Evolutionary conservation across 2,329 filamentous ascomycete genomes (phyloP).

Genomic region (Truncatella angustata): DNA sequence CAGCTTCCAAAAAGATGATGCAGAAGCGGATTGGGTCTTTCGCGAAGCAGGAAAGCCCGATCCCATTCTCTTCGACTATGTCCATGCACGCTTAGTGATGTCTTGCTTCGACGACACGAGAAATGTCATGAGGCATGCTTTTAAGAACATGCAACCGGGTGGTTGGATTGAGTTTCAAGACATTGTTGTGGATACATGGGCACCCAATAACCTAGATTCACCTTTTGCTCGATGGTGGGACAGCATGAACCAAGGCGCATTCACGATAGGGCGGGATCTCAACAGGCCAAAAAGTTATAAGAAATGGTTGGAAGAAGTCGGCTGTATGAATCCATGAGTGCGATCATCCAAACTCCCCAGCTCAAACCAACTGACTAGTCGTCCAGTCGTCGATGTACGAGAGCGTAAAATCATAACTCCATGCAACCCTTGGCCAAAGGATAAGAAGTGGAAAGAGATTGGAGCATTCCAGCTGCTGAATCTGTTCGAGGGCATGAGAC

Average conservation of each 20-base stretch:
- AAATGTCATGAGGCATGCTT: neutral
- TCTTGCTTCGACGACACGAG: neutral
- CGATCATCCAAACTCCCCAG: neutral
- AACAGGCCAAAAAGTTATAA: too few species aligned
- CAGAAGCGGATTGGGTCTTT: neutral
- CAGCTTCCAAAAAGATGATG: neutral
- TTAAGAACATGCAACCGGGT: neutral
- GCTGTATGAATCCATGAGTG: neutral
- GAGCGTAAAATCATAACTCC: neutral
- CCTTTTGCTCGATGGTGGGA: too few species aligned
- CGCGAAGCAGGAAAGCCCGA: too few species aligned
- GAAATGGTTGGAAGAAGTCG: neutral
- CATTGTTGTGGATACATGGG: too few species aligned
- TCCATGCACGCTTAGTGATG: neutral
- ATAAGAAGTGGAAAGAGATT: neutral
- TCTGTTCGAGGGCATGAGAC: neutral
- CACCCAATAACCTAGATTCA: too few species aligned
- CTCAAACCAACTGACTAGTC: too few species aligned
- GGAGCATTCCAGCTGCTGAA: neutral
- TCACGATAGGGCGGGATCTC: too few species aligned
- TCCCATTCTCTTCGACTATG: neutral
- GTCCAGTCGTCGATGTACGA: neutral
- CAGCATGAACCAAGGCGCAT: too few species aligned
- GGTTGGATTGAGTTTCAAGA: slow-evolving; percentile 4
- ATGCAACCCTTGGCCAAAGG: neutral